phyloP scores from a whole-genome alignment of 1,139 yeast species.

The Yamadazyma sp. region DNA sequence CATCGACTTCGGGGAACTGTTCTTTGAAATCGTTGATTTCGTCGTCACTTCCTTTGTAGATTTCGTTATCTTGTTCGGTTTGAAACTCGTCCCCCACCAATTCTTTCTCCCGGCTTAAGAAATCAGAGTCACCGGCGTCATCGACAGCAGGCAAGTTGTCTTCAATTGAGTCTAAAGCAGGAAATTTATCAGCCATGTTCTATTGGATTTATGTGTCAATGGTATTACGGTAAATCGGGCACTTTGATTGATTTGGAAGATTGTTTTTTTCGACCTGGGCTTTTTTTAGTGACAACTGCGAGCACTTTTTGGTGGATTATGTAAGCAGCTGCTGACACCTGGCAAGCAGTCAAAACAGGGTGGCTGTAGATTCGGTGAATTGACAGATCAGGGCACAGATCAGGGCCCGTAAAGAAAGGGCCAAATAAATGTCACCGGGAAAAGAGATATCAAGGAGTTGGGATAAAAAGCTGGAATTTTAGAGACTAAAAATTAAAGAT shows the following conservation, averaged over 20 bases:
- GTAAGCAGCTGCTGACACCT: neutral
- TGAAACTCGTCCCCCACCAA: conserved; percentile 79
- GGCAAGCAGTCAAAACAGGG: too few relatives aligned
- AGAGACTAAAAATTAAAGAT: too few relatives aligned
- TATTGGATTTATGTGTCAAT: neutral
- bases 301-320: neutral
- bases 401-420: too few relatives aligned
- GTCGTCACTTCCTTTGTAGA: conserved; percentile 55
- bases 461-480: too few relatives aligned
- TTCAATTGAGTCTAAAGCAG: conserved; percentile 65
- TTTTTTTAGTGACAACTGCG: neutral
- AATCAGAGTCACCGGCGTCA: conserved; percentile 50
- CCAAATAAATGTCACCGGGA: too few relatives aligned
- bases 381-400: too few relatives aligned
- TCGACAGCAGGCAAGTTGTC: conserved; percentile 34
- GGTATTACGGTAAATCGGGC: neutral
- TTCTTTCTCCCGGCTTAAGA: conserved; percentile 82
- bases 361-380: too few relatives aligned
- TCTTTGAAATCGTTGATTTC: conserved; percentile 66
- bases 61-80: conserved; percentile 62
- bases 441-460: too few relatives aligned
- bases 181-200: conserved; percentile 82
- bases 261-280: neutral
- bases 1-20: conserved; percentile 65
- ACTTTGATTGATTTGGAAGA: neutral